phyloP scores from a whole-genome alignment of 1,284 basidiomycete species.

The Neonothopanus nambi region DNA sequence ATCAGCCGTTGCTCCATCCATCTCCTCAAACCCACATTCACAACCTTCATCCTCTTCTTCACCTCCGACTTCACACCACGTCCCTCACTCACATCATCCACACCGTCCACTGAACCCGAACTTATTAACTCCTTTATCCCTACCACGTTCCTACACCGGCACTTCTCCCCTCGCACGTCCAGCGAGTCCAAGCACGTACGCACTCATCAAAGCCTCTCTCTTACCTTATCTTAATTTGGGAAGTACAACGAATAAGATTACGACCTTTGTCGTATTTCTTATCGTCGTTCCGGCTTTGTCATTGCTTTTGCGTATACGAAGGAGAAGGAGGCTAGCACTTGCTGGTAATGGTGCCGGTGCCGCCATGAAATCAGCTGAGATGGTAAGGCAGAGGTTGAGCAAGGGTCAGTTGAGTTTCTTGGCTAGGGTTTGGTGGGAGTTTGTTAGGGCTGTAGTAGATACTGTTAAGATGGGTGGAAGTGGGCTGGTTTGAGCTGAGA shows the following conservation, averaged over 20 bases:
- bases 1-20: neutral
- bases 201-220: conserved; percentile 46
- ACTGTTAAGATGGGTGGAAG: conserved; percentile 76
- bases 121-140: conserved; percentile 26
- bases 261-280: conserved; percentile 49
- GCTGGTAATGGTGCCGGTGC: conserved; percentile 18
- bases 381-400: conserved; percentile 56
- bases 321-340: conserved; percentile 30
- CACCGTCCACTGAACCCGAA: conserved; percentile 33
- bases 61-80: conserved; percentile 55
- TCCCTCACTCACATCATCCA: conserved; percentile 54
- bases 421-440: conserved; percentile 53
- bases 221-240: conserved; percentile 33
- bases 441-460: conserved; percentile 56
- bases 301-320: conserved; percentile 49
- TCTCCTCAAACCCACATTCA: too few relatives aligned
- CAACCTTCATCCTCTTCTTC: conserved; percentile 36
- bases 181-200: conserved; percentile 39
- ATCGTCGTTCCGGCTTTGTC: conserved; percentile 64
- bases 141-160: conserved; percentile 22
- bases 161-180: conserved; percentile 22
- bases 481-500: conserved; percentile 58
- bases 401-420: conserved; percentile 35
- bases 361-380: conserved; percentile 46
- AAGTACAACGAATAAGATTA: conserved; percentile 39